Base-by-base conservation (phyloP, 2,329 filamentous ascomycete genomes). In the Colletotrichum gigasporum region DNA sequence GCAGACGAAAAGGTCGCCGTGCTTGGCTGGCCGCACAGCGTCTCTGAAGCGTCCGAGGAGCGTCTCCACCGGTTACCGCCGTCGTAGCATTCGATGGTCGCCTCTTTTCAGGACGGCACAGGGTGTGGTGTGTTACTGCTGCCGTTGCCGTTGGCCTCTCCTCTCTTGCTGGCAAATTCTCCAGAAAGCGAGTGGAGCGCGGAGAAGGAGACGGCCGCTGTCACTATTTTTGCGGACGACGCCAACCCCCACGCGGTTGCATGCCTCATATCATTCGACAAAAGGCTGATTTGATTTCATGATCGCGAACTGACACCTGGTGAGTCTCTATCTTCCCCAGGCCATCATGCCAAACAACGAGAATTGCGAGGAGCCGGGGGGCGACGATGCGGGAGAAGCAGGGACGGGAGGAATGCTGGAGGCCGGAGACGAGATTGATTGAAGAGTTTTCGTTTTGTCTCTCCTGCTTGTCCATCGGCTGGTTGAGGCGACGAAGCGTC, bases 181-280 rank as follows among this genome's bases (percentile, higher is more conserved):
- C 54, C 54, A 34, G 37, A 37, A 54, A 42, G 28, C 28, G 42
- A 32, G 60, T 63, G 60, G 60, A 52, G 30, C 22, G 39, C 30
- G 54, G 54, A 59, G 53, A 58, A 58, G 59, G 45, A 32, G 59
- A 63, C 59, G 44, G 44, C 59, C 26, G 44, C 54, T 22, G 52
- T 59, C 24, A 22, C 53, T 51, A 52, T 52, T 63, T 58, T 63
- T 45, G 60, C 53, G 35, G 53, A 51, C 45, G 37, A 58, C 37
- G 7, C 22, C 39, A 52, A 37, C 55, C 60, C 60, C 55, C 61
- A 60, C 55, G 61, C 61, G 47, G 55, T 32, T 58, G 37, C 39
- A 53, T 53, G 60, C 47, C 24, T 63, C 42, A 57, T 24, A 41
- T 50, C 42, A 56, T 62, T 62, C 59, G 60, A 59, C 53, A 37